Evolutionary conservation across 164 flowering plant species (phyloP).

Genomic region (Kalanchoe fedtschenkoi): DNA sequence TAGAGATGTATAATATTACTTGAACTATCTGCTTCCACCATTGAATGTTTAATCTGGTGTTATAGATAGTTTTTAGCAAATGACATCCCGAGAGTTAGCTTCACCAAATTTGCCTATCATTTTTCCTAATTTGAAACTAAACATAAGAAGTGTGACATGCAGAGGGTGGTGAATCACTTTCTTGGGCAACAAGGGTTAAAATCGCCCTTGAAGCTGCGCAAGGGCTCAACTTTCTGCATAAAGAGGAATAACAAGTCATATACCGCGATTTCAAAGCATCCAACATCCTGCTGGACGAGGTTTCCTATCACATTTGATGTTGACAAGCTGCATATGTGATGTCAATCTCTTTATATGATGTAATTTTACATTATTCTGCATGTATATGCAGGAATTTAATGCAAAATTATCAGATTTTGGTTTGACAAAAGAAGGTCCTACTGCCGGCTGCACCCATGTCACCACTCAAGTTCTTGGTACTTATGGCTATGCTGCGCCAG

Average conservation of each 20-base stretch:
- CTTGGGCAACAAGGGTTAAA: conserved; percentile 38
- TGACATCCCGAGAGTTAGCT: not conserved
- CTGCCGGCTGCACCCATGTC: conserved; percentile 35
- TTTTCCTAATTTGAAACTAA: not conserved
- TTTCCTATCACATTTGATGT: conserved; percentile 8
- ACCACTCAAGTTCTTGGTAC: not conserved
- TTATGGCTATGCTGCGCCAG: not conserved
- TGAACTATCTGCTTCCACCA: not conserved
- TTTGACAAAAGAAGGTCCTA: conserved; percentile 50
- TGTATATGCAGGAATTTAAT: conserved; percentile 31
- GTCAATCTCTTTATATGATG: not conserved
- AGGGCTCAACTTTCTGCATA: conserved; percentile 37
- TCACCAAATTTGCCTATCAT: not conserved
- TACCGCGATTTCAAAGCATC: conserved; percentile 54
- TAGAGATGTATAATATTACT: not conserved
- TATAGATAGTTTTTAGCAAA: not conserved
- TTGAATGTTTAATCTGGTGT: not conserved
- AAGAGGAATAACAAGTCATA: conserved; percentile 30
- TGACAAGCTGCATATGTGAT: not conserved
- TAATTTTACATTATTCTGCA: not conserved
- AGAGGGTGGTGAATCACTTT: conserved; percentile 30
- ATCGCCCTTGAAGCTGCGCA: conserved; percentile 41
- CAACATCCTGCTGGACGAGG: conserved; percentile 38
- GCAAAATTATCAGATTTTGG: conserved; percentile 59
- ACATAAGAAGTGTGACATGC: conserved; percentile 3